Evolutionary conservation across 495 filamentous ascomycete species (phyloP), one percentile per base, ranked within the genome.

Genomic region (Hyaloscypha finlandica): DNA sequence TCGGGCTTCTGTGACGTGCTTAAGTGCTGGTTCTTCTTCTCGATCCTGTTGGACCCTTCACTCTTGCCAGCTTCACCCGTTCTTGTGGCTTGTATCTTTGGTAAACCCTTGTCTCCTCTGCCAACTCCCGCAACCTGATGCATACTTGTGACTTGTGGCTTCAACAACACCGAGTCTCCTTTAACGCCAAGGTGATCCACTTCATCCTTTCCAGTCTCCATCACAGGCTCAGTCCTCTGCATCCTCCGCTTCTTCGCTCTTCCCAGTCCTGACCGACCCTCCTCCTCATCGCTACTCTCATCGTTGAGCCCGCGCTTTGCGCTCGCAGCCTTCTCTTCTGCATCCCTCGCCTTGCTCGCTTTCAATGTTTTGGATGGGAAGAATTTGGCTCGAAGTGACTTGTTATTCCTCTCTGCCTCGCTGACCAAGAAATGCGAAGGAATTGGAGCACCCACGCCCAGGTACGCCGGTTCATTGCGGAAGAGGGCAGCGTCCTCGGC

Each of bases 211-310:
- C 20, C 53, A 25, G 25, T 8, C 5, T 56, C 53, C 29, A 25
- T 29, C 8, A 29, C 53, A 8, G 20, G 8, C 20, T 56, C 53
- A 29, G 20, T 29, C 42, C 16, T 48, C 42, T 16, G 42, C 22
- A 31, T 67, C 67, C 74, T 81, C 48, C 53, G 57, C 39, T 75
- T 75, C 73, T 83, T 85, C 60, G 70, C 77, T 45, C 78, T 83
- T 59, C 87, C 81, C 58, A 84, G 68, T 25, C 82, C 76, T 22
- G 84, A 81, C 57, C 88, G 76, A 2, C 88, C 85, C 67, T 81
- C 82, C 64, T 83, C 83, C 29, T 87, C 86, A 63, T 83, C 76
- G 29, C 73, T 75, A 37, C 71, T 79, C 78, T 16, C 68, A 60
- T 59, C 54, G 20, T 61, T 70, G 32, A 58, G 42, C 8, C 59